Base-by-base conservation (phyloP, 2,329 filamentous ascomycete genomes). In the Clonostachys solani region DNA sequence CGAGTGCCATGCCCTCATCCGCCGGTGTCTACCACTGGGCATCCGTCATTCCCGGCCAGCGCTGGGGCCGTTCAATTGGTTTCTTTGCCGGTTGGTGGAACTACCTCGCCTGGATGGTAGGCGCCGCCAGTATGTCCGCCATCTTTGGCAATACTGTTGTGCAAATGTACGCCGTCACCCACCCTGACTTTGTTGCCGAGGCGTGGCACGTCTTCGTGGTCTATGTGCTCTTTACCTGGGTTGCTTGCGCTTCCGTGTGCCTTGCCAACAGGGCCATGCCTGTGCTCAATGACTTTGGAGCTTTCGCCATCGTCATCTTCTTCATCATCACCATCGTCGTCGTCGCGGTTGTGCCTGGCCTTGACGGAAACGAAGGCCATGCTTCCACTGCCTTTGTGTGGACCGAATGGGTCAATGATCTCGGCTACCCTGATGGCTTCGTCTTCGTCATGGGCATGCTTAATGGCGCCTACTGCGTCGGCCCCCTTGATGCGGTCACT, bases 391-490 rank as follows among this genome's bases (percentile, higher is more conserved):
- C 59, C 0, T 69, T 68, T 49, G 69, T 73, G 6, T 73, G 69
- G 69, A 56, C 44, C 3, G 59, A 69, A 12, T 72, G 69, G 69
- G 53, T 54, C 12, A 63, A 65, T 18, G 53, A 62, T 34, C 64
- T 69, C 41, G 69, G 69, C 15, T 73, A 71, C 41, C 61, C 64
- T 0, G 53, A 69, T 33, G 68, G 67, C 0, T 68, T 73, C 47
- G 68, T 72, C 3, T 72, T 72, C 43, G 56, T 67, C 5, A 58
- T 61, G 1, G 67, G 67, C 2, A 71, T 71, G 67, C 61, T 70
- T n/a, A 89, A 89, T 55, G 85, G 83, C 12, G 84, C 84, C 4
- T 89, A 81, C 58, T 78, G 80, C 41, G 78, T 88, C 12, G 86
- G 84, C 7, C 79, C 80, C 2, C 79, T 83, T 1, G 85, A 89